Base-by-base conservation (phyloP, 2,329 filamentous ascomycete species). In the Fusarium sp. region DNA sequence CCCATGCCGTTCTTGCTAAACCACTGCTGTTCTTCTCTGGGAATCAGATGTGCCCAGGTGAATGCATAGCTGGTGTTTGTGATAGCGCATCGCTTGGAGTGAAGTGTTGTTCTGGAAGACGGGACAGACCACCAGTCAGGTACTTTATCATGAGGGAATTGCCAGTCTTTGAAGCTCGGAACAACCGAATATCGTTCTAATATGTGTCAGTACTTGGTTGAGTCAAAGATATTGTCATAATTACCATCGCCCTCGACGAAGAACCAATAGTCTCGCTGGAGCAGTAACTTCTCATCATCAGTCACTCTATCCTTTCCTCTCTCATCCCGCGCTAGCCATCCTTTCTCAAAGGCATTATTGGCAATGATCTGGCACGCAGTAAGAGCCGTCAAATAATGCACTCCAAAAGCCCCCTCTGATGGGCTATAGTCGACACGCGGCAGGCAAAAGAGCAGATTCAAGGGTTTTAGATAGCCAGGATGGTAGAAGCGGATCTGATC, bases 401-500 rank as follows among this genome's bases (percentile, higher is more conserved):
- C 66, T 0, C 69, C 69, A 33, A 56, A 60, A 5, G 37, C 37
- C 3, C 52, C 57, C 26, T 50, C 24, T 1, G 41, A 15, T 0
- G 44, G 46, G 6, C 46, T 63, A 13, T 57, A 64, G n/a, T 71
- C 69, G 5, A 71, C 69, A 3, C 69, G 69, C 5, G 69, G 69
- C 16, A 71, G 15, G 16, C 69, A 64, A 29, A 71, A 64, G 23
- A 71, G 42, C 8, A 72, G 21, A 20, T 70, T 71, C 7, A 70
- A 48, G 2, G 69, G 69, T 16, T 61, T 72, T 1, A 56, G 23
- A 6, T 72, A 71, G 12, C 69, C 69, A 2, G 69, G 69, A 11
- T 71, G 69, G 12, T 68, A 71, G 41, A 71, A 70, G 31, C 68
- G 68, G 10, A 70, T 67, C 37, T 70, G 68, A 21, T 70, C 68